Percentiles rank a stretch among this genome's conserved stretches.
Conservation (phyloP, 2,329 filamentous ascomycete genomes). For the Sporothrix brasiliensis region DNA sequence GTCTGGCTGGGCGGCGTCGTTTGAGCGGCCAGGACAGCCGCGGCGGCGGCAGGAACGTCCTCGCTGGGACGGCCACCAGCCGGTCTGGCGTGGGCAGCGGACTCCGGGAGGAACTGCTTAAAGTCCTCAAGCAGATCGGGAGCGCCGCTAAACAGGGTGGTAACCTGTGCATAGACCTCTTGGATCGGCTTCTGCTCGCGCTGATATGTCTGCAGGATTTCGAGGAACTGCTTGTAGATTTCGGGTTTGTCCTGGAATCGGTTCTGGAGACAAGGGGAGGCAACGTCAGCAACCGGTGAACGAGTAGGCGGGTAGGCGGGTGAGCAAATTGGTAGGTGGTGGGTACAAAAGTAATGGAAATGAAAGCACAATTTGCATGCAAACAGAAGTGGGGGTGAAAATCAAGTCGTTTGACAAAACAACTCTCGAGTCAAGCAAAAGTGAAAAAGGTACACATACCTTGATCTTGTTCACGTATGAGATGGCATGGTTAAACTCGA, state of each 20-base stretch:
- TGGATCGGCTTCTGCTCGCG: conserved; percentile 97
- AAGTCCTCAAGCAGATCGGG: conserved; percentile 97
- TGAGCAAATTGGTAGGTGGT: no score
- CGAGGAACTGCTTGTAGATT: conserved; percentile 98
- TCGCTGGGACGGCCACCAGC: conserved; percentile 65
- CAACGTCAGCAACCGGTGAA: conserved; percentile 12
- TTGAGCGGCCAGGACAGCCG: conserved; percentile 53
- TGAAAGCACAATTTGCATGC: not conserved
- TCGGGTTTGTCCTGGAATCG: conserved; percentile 95
- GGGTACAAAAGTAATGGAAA: not conserved
- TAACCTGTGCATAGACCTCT: conserved; percentile 97
- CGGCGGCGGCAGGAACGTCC: conserved; percentile 59
- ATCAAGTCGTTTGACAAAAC: not conserved
- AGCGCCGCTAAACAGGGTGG: conserved; percentile 86
- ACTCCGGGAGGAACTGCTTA: conserved; percentile 96
- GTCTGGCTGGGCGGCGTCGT: conserved; percentile 58
- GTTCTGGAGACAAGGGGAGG: conserved; percentile 61
- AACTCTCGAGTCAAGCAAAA: not conserved
- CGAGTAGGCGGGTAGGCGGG: no score
- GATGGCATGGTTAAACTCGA: conserved; percentile 98
- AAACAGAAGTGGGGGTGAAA: not conserved
- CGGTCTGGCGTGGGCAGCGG: conserved; percentile 63
- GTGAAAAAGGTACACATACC: conserved; percentile 55
- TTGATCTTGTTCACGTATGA: conserved; percentile 99
- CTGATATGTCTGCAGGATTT: conserved; percentile 97